Evolutionary conservation across 495 filamentous ascomycete species (phyloP).

Genomic region (Penicillium flavigenum): DNA sequence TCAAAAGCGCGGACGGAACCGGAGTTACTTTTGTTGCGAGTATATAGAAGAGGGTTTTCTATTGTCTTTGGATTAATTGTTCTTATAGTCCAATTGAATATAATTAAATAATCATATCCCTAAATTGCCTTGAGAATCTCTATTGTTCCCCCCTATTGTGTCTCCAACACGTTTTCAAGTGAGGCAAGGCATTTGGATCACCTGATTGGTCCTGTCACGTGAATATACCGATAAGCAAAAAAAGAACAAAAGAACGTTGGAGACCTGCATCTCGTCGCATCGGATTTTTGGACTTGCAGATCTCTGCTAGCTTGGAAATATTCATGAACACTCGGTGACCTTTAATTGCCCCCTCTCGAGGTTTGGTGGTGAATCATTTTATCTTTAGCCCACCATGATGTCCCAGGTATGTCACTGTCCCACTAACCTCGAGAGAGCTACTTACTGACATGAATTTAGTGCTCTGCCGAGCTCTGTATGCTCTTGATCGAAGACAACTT

Average conservation of each 20-base stretch:
- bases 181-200: constrained; percentile 25
- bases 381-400: constrained; percentile 53
- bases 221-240: constrained; percentile 40
- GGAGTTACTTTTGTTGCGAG: constrained; percentile 37
- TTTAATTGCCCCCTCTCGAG: constrained; percentile 66
- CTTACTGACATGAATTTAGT: constrained; percentile 41
- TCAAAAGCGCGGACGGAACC: constrained; percentile 42
- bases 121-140: background rate
- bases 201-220: constrained; percentile 31
- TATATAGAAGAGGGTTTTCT: constrained; percentile 5
- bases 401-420: constrained; percentile 49
- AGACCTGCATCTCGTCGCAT: constrained; percentile 8
- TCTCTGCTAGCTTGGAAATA: constrained; percentile 4
- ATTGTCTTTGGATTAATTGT: background rate
- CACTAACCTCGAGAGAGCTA: constrained; percentile 12
- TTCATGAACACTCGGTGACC: constrained; percentile 61
- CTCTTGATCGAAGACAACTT: constrained; percentile 86
- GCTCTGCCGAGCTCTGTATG: constrained; percentile 77
- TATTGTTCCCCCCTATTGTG: background rate
- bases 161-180: background rate
- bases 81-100: background rate
- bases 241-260: constrained; percentile 24
- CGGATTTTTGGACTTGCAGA: constrained; percentile 5
- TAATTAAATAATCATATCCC: background rate
- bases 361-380: constrained; percentile 53